Conservation (phyloP, 257 asterid genomes). For the Gentiana macrophylla region DNA sequence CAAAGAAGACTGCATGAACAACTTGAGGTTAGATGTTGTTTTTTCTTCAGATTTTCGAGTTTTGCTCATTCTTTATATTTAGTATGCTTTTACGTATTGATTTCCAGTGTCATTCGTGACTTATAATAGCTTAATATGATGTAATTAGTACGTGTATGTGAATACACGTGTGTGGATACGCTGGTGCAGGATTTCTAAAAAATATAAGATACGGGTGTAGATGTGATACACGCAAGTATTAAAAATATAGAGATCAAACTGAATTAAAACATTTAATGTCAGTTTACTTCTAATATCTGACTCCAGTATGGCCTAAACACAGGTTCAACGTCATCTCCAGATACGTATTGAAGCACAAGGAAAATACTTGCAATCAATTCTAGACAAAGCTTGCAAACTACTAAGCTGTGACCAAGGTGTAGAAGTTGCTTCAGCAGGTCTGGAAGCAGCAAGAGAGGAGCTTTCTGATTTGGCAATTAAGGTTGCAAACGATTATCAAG, state of each 20-base stretch:
- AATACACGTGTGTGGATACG: no score
- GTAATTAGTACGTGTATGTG: no score
- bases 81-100: no score
- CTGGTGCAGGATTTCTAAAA: no score
- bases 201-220: no score
- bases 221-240: no score
- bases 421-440: conserved; percentile 30
- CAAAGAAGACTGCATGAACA: conserved; percentile 80
- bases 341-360: conserved; percentile 38
- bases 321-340: conserved; percentile 40
- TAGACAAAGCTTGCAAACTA: conserved; percentile 44
- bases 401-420: conserved; percentile 31
- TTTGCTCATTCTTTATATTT: no score
- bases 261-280: no score
- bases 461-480: conserved; percentile 60
- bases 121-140: no score
- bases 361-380: conserved; percentile 31
- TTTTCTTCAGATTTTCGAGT: not conserved
- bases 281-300: not conserved
- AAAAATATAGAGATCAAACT: no score
- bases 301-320: conserved; percentile 4
- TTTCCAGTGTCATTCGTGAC: no score
- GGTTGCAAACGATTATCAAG: conserved; percentile 41
- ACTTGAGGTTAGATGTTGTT: conserved; percentile 50
- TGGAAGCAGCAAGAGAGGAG: conserved; percentile 57